Base-by-base conservation (phyloP, 306 rosid genomes). In the Castanea sativa region DNA sequence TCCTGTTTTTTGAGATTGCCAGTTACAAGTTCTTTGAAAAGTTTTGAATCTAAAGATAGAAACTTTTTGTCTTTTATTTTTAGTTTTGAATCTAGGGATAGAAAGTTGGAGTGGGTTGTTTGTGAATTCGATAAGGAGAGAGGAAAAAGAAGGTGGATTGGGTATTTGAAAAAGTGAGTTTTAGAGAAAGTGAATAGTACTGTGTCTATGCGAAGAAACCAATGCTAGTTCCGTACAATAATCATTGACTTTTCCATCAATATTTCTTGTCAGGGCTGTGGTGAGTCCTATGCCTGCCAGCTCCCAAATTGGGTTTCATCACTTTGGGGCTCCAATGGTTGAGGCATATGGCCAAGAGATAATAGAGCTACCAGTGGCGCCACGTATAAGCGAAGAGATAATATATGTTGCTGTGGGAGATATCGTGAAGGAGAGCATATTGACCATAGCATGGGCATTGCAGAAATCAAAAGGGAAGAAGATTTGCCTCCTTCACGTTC, bases 381-480 rank as follows among this genome's bases (percentile, higher is more conserved):
- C 53, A 73, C 73, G 80, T 32, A 84, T 84, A 91, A 71, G 60
- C 7, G 85, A 86, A 75, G 92, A 90, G 59, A 81, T 79, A 60
- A 52, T 95, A 52, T 83, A 79, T 71, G 99, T 93, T 71, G 93
- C 98, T 29, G 93, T 93, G 16, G 89, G 91, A 38, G 83, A 88
- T 76, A 82, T 88, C 45, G 80, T 89, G 76, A 95, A 92, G 77
- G 89, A 89, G 35, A 81, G 94, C 88, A 87, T 74, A 72, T 69
- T 73, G 51, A 86, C 75, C 81, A 77, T 95, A 76, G 41, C 81
- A 29, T 93, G 96, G 97, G 98, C 92, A 1, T 68, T 93, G 33
- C 94, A 87, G 27, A 90, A 92, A 55, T 93, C 96, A 12, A 87
- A 94, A 56, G 94, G 96, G 76, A 91, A 82, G 85, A 90, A 75